phyloP scores from a whole-genome alignment of 305 asterid genomes.

The Lippia alba region DNA sequence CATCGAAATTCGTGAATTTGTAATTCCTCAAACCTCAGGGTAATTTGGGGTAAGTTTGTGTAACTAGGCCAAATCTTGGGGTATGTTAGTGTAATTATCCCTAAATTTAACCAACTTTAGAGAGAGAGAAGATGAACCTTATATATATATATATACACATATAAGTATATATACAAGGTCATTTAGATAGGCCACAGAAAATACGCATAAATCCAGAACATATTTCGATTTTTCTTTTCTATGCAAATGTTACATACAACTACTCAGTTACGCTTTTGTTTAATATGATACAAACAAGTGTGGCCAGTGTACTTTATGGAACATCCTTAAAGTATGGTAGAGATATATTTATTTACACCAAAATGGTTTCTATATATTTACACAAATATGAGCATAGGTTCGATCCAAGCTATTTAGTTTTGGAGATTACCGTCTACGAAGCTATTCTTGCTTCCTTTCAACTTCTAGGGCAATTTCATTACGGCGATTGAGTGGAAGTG shows the following conservation, averaged over 20 bases:
- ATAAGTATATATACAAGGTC: too few relatives aligned
- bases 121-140: too few relatives aligned
- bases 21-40: too few relatives aligned
- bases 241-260: conserved; percentile 18
- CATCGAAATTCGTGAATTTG: too few relatives aligned
- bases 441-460: conserved; percentile 62
- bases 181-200: conserved; percentile 5
- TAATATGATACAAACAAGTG: conserved; percentile 15
- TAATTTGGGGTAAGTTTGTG: too few relatives aligned
- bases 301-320: background rate
- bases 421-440: conserved; percentile 4
- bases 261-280: background rate
- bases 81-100: too few relatives aligned
- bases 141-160: too few relatives aligned
- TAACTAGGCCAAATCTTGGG: too few relatives aligned
- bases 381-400: conserved; percentile 15
- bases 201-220: background rate
- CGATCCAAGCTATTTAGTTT: conserved; percentile 10
- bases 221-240: background rate
- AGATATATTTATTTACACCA: conserved; percentile 18
- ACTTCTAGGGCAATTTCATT: conserved; percentile 91
- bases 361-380: conserved; percentile 11
- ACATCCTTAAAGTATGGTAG: background rate
- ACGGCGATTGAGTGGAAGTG: conserved; percentile 85
- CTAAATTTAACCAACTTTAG: too few relatives aligned